phyloP scores from a whole-genome alignment of 1,284 basidiomycete genomes.

The Neotropicomus parvogracilis region DNA sequence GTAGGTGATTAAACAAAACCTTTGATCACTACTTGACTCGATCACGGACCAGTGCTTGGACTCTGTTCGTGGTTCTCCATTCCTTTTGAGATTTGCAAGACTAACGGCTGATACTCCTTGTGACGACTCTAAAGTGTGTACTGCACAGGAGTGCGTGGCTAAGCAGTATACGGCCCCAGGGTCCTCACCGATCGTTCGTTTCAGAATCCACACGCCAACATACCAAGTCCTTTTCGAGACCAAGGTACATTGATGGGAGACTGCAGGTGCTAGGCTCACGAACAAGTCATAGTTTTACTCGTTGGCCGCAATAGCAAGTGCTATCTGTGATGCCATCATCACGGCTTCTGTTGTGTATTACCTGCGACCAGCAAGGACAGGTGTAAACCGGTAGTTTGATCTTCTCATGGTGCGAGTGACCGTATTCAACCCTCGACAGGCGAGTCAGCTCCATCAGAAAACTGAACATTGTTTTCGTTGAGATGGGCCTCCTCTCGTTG shows the following conservation, averaged over 20 bases:
- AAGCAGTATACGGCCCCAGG: too few species aligned
- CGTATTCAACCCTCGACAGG: too few species aligned
- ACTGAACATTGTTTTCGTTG: slow-evolving; percentile 19
- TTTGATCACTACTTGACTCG: background rate
- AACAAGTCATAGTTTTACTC: too few species aligned
- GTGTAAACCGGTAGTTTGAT: slow-evolving; percentile 16
- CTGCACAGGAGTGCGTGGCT: slow-evolving; percentile 3
- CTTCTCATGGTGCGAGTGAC: background rate
- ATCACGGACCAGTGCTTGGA: slow-evolving; percentile 15
- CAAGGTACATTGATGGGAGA: too few species aligned
- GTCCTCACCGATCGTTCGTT: background rate
- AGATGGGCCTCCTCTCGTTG: slow-evolving; percentile 28
- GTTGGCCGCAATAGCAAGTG: too few species aligned
- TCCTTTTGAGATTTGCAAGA: background rate
- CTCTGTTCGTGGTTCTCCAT: slow-evolving; percentile 10
- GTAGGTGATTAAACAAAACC: slow-evolving; percentile 5
- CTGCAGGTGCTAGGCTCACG: too few species aligned
- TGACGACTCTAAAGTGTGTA: slow-evolving; percentile 5
- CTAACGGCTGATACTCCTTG: background rate
- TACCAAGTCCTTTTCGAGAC: too few species aligned
- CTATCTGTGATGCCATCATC: too few species aligned
- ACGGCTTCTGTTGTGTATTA: too few species aligned
- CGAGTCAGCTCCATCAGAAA: too few species aligned
- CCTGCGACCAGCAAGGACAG: too few species aligned
- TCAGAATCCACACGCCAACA: slow-evolving; percentile 12